Percentiles rank a stretch among this genome's conserved stretches.
phyloP scores from a whole-genome alignment of 345 rosid genomes.

The Abelmoschus esculentus region DNA sequence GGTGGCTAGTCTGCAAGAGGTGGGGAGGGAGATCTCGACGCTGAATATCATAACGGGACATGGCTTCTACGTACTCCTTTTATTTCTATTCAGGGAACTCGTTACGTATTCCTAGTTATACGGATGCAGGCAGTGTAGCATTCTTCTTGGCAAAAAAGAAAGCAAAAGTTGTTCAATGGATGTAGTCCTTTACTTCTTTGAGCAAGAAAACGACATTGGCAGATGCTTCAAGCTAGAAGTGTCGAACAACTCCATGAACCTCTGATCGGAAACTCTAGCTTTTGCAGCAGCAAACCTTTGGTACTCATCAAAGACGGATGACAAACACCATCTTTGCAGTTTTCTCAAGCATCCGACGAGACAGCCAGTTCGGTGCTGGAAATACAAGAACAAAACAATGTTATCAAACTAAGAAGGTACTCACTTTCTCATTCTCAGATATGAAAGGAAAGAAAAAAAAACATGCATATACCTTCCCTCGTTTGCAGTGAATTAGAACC shows the following conservation, averaged over 20 bases:
- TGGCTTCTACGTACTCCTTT: constrained; percentile 4
- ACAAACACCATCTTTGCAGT: constrained; percentile 79
- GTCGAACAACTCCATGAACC: constrained; percentile 88
- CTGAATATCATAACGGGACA: neutral
- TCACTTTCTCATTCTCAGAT: neutral
- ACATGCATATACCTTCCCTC: constrained; percentile 68
- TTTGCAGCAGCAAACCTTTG: constrained; percentile 88
- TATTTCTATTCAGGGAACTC: constrained; percentile 27
- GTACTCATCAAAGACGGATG: constrained; percentile 86
- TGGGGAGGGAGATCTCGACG: neutral
- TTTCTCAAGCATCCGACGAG: constrained; percentile 92
- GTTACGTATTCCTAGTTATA: constrained; percentile 39
- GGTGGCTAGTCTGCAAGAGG: neutral
- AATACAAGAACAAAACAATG: neutral
- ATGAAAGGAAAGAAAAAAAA: neutral
- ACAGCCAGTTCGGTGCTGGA: constrained; percentile 95
- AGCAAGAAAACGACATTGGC: constrained; percentile 69
- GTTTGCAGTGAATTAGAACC: constrained; percentile 78
- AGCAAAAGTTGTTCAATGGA: constrained; percentile 11
- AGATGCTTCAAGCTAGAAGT: constrained; percentile 58
- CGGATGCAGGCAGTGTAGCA: constrained; percentile 1
- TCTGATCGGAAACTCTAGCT: constrained; percentile 89
- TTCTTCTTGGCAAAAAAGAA: constrained; percentile 17
- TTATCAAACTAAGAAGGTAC: neutral
- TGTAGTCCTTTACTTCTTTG: constrained; percentile 31